phyloP scores from a whole-genome alignment of 2,329 filamentous ascomycete species.

The Eutypella sp. region DNA sequence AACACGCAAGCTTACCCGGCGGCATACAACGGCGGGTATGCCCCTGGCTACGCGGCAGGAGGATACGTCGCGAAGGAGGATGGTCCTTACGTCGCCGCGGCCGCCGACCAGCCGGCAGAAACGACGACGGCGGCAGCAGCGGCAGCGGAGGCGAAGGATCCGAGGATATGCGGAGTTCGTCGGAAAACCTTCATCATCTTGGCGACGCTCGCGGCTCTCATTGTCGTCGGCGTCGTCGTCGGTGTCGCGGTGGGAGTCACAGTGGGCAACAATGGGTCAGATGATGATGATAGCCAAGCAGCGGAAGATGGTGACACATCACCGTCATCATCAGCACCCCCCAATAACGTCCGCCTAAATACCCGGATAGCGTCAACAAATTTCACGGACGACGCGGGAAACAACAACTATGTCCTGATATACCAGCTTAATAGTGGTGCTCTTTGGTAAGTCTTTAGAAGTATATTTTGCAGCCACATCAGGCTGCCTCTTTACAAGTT shows the following conservation, averaged over 20 bases:
- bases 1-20: conserved; percentile 15
- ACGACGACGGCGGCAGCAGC: neutral
- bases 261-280: neutral
- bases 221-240: conserved; percentile 8
- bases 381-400: conserved; percentile 20
- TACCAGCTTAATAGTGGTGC: conserved; percentile 23
- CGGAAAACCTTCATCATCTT: conserved; percentile 10
- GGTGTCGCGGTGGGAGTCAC: conserved; percentile 13
- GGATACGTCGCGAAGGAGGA: neutral
- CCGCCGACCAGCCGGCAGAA: conserved; percentile 1
- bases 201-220: conserved; percentile 6
- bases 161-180: conserved; percentile 13
- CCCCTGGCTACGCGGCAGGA: conserved; percentile 2
- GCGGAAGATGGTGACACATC: neutral
- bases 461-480: neutral
- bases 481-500: neutral
- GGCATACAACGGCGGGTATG: conserved; percentile 10
- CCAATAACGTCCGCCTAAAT: conserved; percentile 4
- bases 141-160: conserved; percentile 1
- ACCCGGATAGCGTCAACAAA: conserved; percentile 22
- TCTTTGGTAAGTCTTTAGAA: conserved; percentile 5
- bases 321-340: neutral
- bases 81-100: conserved; percentile 10
- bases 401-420: conserved; percentile 20
- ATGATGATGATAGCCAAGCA: neutral